A percentile compares a stretch with the other conserved stretches of the same genome.
Conservation (phyloP, 495 filamentous ascomycete genomes). For the Cercophora newfieldiana region DNA sequence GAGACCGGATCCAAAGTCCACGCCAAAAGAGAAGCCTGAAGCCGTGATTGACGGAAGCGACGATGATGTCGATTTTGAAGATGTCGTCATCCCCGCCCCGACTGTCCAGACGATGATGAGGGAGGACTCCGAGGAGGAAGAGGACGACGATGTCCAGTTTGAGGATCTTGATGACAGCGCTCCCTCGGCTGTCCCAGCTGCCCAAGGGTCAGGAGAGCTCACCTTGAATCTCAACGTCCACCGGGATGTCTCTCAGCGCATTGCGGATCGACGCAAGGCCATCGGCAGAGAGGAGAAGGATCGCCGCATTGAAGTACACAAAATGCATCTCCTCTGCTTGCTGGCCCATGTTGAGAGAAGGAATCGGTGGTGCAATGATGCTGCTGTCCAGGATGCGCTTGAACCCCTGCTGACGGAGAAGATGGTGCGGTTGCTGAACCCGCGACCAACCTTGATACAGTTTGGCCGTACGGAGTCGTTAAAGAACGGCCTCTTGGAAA, state of each 20-base stretch:
- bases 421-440: slow-evolving; percentile 62
- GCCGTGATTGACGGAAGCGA: neutral
- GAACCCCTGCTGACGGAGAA: slow-evolving; percentile 61
- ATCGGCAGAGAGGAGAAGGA: slow-evolving; percentile 70
- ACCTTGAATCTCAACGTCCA: slow-evolving; percentile 55
- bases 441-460: slow-evolving; percentile 63
- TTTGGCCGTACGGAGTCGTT: slow-evolving; percentile 71
- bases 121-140: slow-evolving; percentile 30
- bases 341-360: slow-evolving; percentile 70
- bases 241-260: slow-evolving; percentile 34
- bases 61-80: slow-evolving; percentile 5
- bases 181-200: slow-evolving; percentile 23
- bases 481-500: slow-evolving; percentile 72
- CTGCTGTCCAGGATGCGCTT: slow-evolving; percentile 59
- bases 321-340: slow-evolving; percentile 80
- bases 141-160: slow-evolving; percentile 37
- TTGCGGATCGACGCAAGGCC: slow-evolving; percentile 55
- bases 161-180: slow-evolving; percentile 39
- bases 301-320: slow-evolving; percentile 75
- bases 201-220: slow-evolving; percentile 54
- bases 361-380: slow-evolving; percentile 89
- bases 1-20: neutral
- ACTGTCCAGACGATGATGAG: slow-evolving; percentile 9
- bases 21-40: slow-evolving; percentile 10
- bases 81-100: neutral